These are phyloP conservation scores for Gamarada debralockiae DNA, from an alignment of 495 filamentous ascomycete species.

Conservation along the genomic window DNA sequence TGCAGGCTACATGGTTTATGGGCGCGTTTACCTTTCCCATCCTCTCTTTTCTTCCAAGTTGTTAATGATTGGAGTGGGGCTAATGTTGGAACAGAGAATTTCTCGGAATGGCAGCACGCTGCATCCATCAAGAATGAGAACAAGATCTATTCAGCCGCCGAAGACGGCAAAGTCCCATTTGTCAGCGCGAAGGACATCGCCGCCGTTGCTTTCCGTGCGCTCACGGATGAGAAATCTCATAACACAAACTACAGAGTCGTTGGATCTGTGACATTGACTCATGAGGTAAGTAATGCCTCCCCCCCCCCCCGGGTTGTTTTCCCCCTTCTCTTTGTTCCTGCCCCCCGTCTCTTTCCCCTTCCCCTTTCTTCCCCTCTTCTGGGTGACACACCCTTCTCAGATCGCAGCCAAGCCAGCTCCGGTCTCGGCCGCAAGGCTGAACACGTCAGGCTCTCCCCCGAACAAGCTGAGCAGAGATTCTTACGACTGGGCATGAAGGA, in stretches of 20 bases:
- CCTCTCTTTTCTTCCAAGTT: not conserved
- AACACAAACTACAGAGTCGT: constrained; percentile 38
- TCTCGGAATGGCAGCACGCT: constrained; percentile 17
- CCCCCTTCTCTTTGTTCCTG: too few relatives aligned
- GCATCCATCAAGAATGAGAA: constrained; percentile 35
- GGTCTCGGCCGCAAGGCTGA: constrained; percentile 33
- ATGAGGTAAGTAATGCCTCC: too few relatives aligned
- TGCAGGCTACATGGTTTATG: constrained; percentile 16
- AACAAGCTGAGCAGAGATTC: constrained; percentile 20
- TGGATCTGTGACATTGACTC: constrained; percentile 41
- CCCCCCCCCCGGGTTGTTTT: too few relatives aligned
- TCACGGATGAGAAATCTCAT: constrained; percentile 33
- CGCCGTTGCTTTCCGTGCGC: constrained; percentile 34
- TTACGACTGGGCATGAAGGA: constrained; percentile 9
- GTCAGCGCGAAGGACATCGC: constrained; percentile 43
- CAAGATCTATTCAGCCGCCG: constrained; percentile 42
- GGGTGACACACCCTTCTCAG: too few relatives aligned
- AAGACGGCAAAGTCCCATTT: constrained; percentile 40
- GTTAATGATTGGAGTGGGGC: not conserved
- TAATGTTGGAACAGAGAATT: constrained; percentile 26
- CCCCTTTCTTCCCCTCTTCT: too few relatives aligned
- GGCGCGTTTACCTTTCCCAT: constrained; percentile 3
- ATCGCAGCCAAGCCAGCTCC: constrained; percentile 34
- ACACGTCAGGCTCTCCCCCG: constrained; percentile 34
- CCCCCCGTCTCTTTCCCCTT: too few relatives aligned